Percentiles rank a stretch among this genome's conserved stretches.
Evolutionary conservation across 176 grass and related monocot species (phyloP).

Genomic region (Phoenix dactylifera): DNA sequence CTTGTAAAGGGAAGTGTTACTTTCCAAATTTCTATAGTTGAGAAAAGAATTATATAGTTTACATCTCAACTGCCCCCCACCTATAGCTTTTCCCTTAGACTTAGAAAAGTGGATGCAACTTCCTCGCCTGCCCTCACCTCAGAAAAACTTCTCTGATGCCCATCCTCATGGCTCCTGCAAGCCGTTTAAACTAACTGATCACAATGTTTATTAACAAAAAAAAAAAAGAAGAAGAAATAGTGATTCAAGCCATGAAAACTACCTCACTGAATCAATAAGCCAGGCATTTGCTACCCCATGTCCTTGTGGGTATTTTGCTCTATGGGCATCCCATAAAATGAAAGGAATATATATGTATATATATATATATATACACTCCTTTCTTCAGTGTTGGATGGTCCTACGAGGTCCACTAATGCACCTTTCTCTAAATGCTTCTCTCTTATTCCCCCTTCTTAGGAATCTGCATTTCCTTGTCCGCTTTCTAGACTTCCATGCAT

Average conservation of each 20-base stretch:
- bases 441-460: constrained; percentile 5
- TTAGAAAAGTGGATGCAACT: not conserved
- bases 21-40: not conserved
- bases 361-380: not conserved
- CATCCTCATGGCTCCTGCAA: not conserved
- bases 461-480: not conserved
- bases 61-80: constrained; percentile 2
- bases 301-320: not conserved
- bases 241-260: not conserved
- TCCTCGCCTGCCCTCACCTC: not conserved
- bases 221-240: not conserved
- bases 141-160: not conserved
- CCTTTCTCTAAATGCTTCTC: constrained; percentile 23
- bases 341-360: not conserved
- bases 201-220: not conserved
- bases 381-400: not conserved
- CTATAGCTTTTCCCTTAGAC: not conserved
- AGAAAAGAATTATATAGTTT: not conserved
- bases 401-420: constrained; percentile 39
- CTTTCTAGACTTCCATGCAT: too few relatives aligned
- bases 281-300: not conserved
- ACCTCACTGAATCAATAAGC: not conserved
- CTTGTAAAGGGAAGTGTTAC: constrained; percentile 1
- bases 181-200: not conserved
- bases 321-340: not conserved